These are phyloP conservation scores for Fusarium neocosmosporiellum DNA, from an alignment of 2,329 filamentous ascomycete species.

Conservation along the genomic window DNA sequence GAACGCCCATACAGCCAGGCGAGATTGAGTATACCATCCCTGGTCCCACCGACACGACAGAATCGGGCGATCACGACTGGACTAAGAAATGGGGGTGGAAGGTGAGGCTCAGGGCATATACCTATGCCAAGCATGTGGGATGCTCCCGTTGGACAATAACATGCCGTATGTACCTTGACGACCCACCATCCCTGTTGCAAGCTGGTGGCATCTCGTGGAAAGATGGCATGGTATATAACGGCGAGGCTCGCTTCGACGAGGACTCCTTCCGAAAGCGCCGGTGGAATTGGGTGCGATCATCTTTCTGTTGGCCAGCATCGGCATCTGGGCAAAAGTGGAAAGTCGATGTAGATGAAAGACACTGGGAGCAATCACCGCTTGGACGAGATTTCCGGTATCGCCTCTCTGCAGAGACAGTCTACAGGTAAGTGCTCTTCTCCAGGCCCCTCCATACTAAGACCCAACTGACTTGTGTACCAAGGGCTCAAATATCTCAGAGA, in stretches of 20 bases:
- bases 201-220: neutral
- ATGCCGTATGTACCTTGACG: neutral
- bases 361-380: neutral
- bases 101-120: neutral
- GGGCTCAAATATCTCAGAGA: neutral
- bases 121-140: neutral
- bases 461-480: neutral
- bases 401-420: neutral
- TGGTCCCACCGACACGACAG: neutral
- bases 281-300: neutral
- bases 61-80: neutral
- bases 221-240: neutral
- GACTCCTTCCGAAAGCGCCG: neutral
- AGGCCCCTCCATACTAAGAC: neutral
- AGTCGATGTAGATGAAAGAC: neutral
- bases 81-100: neutral
- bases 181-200: neutral
- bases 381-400: neutral
- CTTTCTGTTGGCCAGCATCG: neutral
- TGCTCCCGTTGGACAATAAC: neutral
- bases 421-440: neutral
- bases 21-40: neutral
- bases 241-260: neutral
- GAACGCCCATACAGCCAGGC: neutral
- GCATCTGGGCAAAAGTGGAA: neutral